These are phyloP conservation scores for Fusarium goolgardi DNA, from an alignment of 2,329 filamentous ascomycete genomes.

Conservation along the genomic window DNA sequence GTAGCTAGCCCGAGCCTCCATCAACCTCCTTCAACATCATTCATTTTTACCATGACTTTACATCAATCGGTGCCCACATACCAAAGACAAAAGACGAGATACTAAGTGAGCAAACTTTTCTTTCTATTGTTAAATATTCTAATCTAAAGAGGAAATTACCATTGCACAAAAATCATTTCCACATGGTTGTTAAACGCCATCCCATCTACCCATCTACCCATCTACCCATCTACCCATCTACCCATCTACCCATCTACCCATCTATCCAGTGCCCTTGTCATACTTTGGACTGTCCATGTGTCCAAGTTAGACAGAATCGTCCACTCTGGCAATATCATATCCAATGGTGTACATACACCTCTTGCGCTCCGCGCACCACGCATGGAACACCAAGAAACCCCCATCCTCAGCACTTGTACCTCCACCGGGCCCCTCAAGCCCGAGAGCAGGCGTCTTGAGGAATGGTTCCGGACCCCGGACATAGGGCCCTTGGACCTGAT, in stretches of 20 bases:
- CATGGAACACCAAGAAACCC: conserved; percentile 53
- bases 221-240: conserved; percentile 11
- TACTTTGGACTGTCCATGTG: neutral
- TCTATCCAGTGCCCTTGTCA: conserved; percentile 8
- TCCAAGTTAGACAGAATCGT: neutral
- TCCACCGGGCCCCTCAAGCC: conserved; percentile 56
- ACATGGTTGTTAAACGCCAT: conserved; percentile 20
- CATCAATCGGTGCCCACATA: neutral
- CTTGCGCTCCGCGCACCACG: conserved; percentile 48
- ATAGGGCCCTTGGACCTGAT: conserved; percentile 54
- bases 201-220: conserved; percentile 6
- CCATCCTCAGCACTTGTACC: conserved; percentile 51
- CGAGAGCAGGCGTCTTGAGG: conserved; percentile 53
- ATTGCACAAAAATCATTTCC: conserved; percentile 7
- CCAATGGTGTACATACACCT: conserved; percentile 54
- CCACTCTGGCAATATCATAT: conserved; percentile 27
- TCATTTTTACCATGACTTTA: conserved; percentile 2
- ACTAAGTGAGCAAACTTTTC: neutral
- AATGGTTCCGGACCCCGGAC: conserved; percentile 48
- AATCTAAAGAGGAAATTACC: conserved; percentile 9
- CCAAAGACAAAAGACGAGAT: neutral
- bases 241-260: conserved; percentile 4
- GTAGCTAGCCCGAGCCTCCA: neutral
- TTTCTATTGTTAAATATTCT: neutral
- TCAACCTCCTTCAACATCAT: neutral